Conservation (phyloP, 768 basidiomycete species). For the Tylopilus subfusipes region DNA sequence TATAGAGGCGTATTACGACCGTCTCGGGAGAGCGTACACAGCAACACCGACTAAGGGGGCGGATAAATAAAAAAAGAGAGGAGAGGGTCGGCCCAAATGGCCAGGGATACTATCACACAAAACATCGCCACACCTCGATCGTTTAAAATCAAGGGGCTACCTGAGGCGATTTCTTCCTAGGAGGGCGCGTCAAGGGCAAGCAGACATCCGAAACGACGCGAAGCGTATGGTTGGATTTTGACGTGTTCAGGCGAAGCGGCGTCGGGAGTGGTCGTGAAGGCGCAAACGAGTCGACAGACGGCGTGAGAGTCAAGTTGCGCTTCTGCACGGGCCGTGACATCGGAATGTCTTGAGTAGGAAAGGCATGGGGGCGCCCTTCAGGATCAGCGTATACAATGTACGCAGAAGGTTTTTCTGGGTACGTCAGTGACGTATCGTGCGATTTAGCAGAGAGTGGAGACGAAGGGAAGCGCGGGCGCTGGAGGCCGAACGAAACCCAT, state of each 20-base stretch:
- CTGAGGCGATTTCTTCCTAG: conserved; percentile 12
- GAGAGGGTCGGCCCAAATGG: neutral
- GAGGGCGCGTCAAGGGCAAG: conserved; percentile 15
- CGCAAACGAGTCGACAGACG: conserved; percentile 1
- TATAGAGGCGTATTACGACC: neutral
- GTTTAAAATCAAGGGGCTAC: neutral
- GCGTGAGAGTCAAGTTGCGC: conserved; percentile 9
- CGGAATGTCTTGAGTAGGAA: conserved; percentile 8
- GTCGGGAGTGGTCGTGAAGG: neutral
- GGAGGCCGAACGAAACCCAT: neutral
- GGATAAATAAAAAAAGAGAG: neutral
- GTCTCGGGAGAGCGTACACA: neutral
- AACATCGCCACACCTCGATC: neutral
- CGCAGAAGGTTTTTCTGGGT: conserved; percentile 7
- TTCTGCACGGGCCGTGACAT: conserved; percentile 10
- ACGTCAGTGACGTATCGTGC: conserved; percentile 5
- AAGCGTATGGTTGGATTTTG: conserved; percentile 20
- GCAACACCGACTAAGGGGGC: neutral
- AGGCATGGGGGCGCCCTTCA: conserved; percentile 10
- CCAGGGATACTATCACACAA: neutral
- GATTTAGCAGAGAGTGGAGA: conserved; percentile 8
- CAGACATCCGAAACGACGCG: conserved; percentile 27
- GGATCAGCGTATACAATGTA: conserved; percentile 19
- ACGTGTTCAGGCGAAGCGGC: conserved; percentile 4
- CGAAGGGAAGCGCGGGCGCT: conserved; percentile 9